phyloP scores from a whole-genome alignment of 805 yeast species.

The Saccharomycopsis selenospora region DNA sequence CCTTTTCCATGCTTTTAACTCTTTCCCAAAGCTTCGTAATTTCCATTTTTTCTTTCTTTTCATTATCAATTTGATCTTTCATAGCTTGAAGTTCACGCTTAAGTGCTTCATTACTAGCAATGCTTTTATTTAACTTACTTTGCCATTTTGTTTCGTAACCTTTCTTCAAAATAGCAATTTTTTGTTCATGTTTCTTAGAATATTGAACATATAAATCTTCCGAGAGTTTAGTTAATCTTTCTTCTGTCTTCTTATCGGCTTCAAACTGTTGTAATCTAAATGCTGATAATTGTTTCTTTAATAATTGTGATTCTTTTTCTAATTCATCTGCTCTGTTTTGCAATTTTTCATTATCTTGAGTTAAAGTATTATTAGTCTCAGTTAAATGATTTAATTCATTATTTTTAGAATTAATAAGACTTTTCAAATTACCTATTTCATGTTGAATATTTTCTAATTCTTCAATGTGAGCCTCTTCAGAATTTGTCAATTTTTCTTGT shows the following conservation, averaged over 20 bases:
- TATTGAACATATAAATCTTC: conserved; percentile 67
- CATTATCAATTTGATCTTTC: conserved; percentile 41
- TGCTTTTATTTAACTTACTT: conserved; percentile 35
- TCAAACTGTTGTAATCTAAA: conserved; percentile 20
- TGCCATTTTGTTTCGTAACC: conserved; percentile 51
- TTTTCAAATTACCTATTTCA: conserved; percentile 11
- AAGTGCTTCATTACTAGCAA: conserved; percentile 38
- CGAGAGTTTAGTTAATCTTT: conserved; percentile 53
- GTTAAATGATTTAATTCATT: conserved; percentile 15
- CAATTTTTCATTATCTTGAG: conserved; percentile 10
- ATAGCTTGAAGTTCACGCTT: conserved; percentile 47
- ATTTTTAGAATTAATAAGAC: conserved; percentile 16
- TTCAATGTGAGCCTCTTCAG: conserved; percentile 14
- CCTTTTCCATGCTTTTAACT: conserved; percentile 17
- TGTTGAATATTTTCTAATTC: conserved; percentile 17
- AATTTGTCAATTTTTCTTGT: conserved; percentile 5
- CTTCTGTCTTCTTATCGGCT: conserved; percentile 44
- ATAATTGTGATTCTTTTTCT: conserved; percentile 24
- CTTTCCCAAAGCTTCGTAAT: conserved; percentile 45
- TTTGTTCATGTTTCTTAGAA: conserved; percentile 68
- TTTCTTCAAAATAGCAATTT: conserved; percentile 53
- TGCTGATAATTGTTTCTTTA: conserved; percentile 6
- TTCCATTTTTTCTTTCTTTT: conserved; percentile 51
- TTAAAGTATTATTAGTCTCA: conserved; percentile 20
- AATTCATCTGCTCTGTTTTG: conserved; percentile 23